Evolutionary conservation across 1,284 basidiomycete species (phyloP), one percentile per base, ranked within the genome.

Genomic region (Thelephora terrestris): DNA sequence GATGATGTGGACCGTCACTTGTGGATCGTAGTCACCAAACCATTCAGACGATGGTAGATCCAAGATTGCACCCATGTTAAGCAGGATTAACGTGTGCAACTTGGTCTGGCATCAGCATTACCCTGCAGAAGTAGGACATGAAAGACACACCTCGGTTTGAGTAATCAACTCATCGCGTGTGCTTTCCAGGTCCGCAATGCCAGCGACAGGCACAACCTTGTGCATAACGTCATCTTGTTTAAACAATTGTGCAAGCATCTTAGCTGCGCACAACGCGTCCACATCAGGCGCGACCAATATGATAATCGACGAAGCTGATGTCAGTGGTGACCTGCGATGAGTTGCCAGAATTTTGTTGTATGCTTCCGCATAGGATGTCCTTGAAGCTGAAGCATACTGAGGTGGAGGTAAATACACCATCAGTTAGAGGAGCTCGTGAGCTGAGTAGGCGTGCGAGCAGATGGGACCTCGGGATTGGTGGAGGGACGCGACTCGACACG

Each of bases 201-300:
- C 92, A 24, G 91, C 85, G 1, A 98, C 84, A n/a, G 95, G 95
- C 20, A 93, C 83, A 52, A 93, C 79, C 39, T 90, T 79, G 65
- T 96, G 87, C 61, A 88, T 85, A 20, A 99, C 81, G 58, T 96
- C 92, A 71, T 99, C 96, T 56, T 95, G 89, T 55, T 83, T 86
- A 66, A 99, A 81, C 18, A 99, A 71, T 34, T 84, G 82, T n/a
- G 85, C 83, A 42, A 99, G 76, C 75, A 98, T 93, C 43, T 85
- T 77, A 4, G 88, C 81, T 5, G 91, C 92, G 65, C 90, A 94
- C 5, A 96, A 69, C 14, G 90, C 87, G 67, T 96, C 92, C 43
- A 94, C 87, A 60, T 94, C 89, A 10, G 91, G 87, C 3, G 91
- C 81, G 43, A 89, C 87, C 52, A 95, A 80, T 49, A 96, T 76